Conservation (phyloP, 768 basidiomycete species). For the Leccinum broughii region DNA sequence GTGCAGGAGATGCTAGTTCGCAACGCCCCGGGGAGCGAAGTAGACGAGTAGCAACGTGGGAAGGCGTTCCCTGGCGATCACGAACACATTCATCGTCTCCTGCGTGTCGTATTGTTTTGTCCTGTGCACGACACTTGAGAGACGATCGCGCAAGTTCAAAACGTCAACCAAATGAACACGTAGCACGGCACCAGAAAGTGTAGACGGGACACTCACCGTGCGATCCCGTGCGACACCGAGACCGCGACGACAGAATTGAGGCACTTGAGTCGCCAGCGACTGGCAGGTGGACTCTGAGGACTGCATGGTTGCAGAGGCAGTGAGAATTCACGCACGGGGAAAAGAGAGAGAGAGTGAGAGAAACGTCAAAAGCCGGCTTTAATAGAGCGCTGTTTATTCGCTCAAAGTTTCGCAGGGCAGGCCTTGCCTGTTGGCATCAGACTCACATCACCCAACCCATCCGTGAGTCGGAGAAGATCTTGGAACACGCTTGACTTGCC, state of each 20-base stretch:
- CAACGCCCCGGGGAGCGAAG: background rate
- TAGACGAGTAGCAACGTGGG: background rate
- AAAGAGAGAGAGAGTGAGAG: background rate
- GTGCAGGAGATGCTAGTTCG: background rate
- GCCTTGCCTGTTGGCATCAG: background rate
- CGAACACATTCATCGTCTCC: background rate
- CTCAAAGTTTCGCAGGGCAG: constrained; percentile 10
- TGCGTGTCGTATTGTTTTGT: background rate
- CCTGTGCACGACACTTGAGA: constrained; percentile 4
- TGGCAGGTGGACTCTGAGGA: background rate
- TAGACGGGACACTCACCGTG: constrained; percentile 13
- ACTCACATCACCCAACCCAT: constrained; percentile 12
- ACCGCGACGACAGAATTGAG: background rate
- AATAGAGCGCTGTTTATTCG: constrained; percentile 1
- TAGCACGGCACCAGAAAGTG: background rate
- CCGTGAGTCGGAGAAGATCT: background rate
- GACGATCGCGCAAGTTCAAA: background rate
- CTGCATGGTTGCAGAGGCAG: background rate
- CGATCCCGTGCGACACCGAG: background rate
- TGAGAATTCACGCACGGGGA: background rate
- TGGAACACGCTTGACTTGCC: background rate
- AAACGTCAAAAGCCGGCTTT: constrained; percentile 4
- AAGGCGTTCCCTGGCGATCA: background rate
- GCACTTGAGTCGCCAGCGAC: background rate
- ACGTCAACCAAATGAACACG: background rate